phyloP scores from a whole-genome alignment of 2,329 filamentous ascomycete genomes.

The Phoma sp. region DNA sequence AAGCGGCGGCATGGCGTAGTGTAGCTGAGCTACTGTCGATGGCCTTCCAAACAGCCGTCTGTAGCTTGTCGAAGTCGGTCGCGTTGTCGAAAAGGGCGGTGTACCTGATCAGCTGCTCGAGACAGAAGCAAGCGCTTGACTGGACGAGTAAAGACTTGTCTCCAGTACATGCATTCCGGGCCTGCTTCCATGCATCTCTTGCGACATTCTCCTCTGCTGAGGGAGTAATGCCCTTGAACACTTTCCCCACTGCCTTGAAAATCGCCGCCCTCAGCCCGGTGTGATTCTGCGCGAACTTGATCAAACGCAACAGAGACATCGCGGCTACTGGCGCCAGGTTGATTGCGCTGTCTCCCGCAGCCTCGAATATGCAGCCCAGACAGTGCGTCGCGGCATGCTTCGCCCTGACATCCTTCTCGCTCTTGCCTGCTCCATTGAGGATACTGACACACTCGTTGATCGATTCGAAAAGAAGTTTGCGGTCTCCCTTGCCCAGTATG shows the following conservation, averaged over 20 bases:
- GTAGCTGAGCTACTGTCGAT: constrained; percentile 78
- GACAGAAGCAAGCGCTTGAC: constrained; percentile 76
- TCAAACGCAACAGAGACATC: constrained; percentile 73
- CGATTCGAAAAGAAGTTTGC: constrained; percentile 91
- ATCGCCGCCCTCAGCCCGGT: constrained; percentile 81
- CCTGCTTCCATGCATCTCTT: constrained; percentile 94
- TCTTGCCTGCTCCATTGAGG: constrained; percentile 72
- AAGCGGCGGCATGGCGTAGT: constrained; percentile 84
- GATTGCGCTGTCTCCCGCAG: constrained; percentile 93
- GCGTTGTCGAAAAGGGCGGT: constrained; percentile 87
- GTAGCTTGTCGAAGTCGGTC: constrained; percentile 88
- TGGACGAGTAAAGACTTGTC: constrained; percentile 88
- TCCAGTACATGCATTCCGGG: constrained; percentile 72
- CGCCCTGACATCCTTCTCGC: constrained; percentile 76
- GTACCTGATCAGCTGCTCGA: constrained; percentile 73
- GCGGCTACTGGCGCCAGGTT: constrained; percentile 78
- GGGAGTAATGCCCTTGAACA: constrained; percentile 74
- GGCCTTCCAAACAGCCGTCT: constrained; percentile 81
- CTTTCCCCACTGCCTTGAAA: constrained; percentile 76
- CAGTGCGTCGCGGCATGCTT: constrained; percentile 90
- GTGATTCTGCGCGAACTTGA: constrained; percentile 81
- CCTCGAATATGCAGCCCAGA: constrained; percentile 85
- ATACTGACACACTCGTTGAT: constrained; percentile 85
- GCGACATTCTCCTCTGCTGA: constrained; percentile 84
- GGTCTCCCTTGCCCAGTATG: constrained; percentile 83